These are phyloP conservation scores for Pseudogymnoascus pannorum DNA, from an alignment of 2,329 filamentous ascomycete species.

Conservation along the genomic window DNA sequence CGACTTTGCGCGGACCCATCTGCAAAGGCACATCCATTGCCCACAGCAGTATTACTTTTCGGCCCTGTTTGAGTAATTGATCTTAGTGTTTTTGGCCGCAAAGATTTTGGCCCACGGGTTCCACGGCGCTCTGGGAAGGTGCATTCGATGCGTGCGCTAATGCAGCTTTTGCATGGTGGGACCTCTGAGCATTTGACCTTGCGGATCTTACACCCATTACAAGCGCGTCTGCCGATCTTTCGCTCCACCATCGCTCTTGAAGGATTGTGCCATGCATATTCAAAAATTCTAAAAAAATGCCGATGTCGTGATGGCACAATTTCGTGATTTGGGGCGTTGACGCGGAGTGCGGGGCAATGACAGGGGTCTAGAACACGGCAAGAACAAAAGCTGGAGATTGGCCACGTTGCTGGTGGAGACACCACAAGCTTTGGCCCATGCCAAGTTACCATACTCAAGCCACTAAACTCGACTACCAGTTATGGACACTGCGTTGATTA, in stretches of 20 bases:
- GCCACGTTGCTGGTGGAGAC: background rate
- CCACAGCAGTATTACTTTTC: background rate
- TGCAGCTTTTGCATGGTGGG: slow-evolving; percentile 40
- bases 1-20: background rate
- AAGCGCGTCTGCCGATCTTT: slow-evolving; percentile 34
- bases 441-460: background rate
- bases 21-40: background rate
- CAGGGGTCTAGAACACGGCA: background rate
- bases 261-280: background rate
- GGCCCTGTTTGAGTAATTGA: slow-evolving; percentile 32
- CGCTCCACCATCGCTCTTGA: slow-evolving; percentile 10
- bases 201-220: slow-evolving; percentile 46
- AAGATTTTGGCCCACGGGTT: slow-evolving; percentile 38
- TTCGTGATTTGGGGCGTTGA: background rate
- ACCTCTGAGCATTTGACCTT: slow-evolving; percentile 44
- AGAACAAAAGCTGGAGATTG: background rate
- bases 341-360: background rate
- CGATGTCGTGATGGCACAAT: background rate
- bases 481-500: too few species aligned
- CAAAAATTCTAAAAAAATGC: slow-evolving; percentile 5
- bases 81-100: slow-evolving; percentile 39
- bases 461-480: too few species aligned
- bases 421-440: background rate
- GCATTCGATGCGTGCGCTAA: slow-evolving; percentile 38
- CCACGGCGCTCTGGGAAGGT: slow-evolving; percentile 41